Base-by-base conservation (phyloP, 192 early-diverging fungal genomes). In the Entomortierella chlamydospora region DNA sequence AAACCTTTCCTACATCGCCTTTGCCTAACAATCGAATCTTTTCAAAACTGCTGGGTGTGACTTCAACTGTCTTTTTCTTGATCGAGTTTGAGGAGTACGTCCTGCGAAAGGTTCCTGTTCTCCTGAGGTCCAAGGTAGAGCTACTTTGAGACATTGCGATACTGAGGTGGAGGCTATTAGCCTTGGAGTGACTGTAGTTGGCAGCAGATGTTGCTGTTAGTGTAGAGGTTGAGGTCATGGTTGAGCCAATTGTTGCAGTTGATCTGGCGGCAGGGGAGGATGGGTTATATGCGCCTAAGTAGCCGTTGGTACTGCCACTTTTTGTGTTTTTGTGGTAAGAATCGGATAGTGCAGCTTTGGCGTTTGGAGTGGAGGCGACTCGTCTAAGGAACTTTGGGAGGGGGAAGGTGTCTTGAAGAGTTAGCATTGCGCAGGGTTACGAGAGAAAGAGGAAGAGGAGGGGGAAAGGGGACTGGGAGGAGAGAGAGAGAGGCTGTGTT, bases 1-100 rank as follows among this genome's bases (percentile, higher is more conserved):
- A 99, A 4, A 99, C 98, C 72, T 93, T 96, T 20, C 97, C 98
- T 26, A 99, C 98, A 73, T 98, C 98, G 39, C 98, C 98, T 81
- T 97, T 97, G 55, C 98, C 98, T 34, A 99, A 87, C 65, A 99
- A 72, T 81, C 92, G 86, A 61, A 98, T 87, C 78, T 98, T 98
- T 28, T 81, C 83, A 84, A 98, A 99, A 74, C 92, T 92, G 57
- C 84, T 91, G 4, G 98, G 97, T 20, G 90, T 87, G 1, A 98
- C 97, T 72, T 96, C 87, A 25, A 91, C 87, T 33, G 92, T 87
- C 59, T 91, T 89, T 50, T 96, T 86, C 78, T 91, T 93, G 79
- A 96, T 91, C 30, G 91, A 93, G 73, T 89, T 92, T 57, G 90
- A 87, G 45, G 95, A 96, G 77, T 94, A 94, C 25, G 91, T 94